Evolutionary conservation across 1,284 basidiomycete species (phyloP).

Genomic region (Wallemia mellicola): DNA sequence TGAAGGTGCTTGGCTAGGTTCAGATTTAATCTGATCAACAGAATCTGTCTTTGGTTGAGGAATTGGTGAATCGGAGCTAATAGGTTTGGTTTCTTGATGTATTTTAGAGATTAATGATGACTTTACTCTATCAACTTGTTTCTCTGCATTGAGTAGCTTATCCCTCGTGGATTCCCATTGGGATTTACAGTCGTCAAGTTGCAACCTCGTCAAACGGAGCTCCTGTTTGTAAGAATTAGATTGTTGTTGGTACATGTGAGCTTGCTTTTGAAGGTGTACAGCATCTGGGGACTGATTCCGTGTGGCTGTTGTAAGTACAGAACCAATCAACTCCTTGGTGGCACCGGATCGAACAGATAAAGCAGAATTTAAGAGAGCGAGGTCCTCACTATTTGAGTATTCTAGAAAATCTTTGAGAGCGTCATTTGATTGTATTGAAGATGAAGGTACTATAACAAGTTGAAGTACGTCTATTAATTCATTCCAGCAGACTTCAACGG

Average conservation of each 20-base stretch:
- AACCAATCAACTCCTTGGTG: not conserved
- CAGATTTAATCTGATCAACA: not conserved
- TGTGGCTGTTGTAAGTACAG: not conserved
- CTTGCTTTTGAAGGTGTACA: not conserved
- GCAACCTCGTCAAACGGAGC: not conserved
- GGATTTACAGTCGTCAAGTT: not conserved
- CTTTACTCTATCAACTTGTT: not conserved
- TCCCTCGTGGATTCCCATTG: not conserved
- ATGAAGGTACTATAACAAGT: not conserved
- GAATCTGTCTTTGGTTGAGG: not conserved
- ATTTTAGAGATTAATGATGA: not conserved
- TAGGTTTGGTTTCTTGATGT: not conserved
- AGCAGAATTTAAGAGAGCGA: not conserved
- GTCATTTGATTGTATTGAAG: not conserved
- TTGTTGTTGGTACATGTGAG: not conserved
- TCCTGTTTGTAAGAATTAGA: not conserved
- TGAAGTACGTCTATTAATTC: slow-evolving; percentile 25
- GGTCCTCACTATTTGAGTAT: not conserved
- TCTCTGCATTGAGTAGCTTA: not conserved
- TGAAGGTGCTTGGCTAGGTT: not conserved
- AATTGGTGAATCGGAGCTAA: not conserved
- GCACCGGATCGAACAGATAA: not conserved
- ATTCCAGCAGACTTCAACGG: slow-evolving; percentile 63
- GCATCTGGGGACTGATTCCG: not conserved
- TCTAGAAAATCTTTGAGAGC: not conserved